A percentile compares a stretch with the other conserved stretches of the same genome.
phyloP scores from a whole-genome alignment of 257 asterid genomes.

The Nicotiana knightiana region DNA sequence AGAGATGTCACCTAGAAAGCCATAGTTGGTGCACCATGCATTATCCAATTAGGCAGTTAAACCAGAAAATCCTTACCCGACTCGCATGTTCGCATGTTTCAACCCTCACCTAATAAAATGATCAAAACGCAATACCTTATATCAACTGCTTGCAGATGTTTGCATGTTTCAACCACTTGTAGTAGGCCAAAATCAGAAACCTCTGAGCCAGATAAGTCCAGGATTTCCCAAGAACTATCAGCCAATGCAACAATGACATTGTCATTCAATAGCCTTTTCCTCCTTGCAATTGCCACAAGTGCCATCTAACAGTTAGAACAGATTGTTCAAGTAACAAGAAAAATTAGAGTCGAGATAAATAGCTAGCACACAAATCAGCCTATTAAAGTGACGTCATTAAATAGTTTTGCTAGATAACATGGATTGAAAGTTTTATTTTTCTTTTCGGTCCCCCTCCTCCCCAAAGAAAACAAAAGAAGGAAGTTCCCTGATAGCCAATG shows the following conservation, averaged over 20 bases:
- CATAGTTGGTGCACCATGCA: not conserved
- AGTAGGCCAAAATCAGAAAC: constrained; percentile 72
- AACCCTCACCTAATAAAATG: not conserved
- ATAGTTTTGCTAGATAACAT: not conserved
- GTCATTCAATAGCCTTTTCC: constrained; percentile 75
- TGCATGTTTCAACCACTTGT: constrained; percentile 46
- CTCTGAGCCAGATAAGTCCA: constrained; percentile 76
- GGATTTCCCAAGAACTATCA: constrained; percentile 72
- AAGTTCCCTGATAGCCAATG: not conserved
- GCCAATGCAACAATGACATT: constrained; percentile 56
- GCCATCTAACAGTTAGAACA: constrained; percentile 41
- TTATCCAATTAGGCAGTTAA: not conserved
- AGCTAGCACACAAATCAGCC: not conserved
- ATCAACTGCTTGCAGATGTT: constrained; percentile 59
- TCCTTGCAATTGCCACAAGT: constrained; percentile 77
- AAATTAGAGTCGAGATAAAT: not conserved
- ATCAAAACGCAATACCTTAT: constrained; percentile 47
- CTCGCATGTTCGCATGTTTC: not conserved
- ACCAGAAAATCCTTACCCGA: not conserved
- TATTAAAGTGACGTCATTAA: not conserved
- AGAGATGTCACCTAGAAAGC: not conserved
- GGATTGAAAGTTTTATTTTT: not conserved
- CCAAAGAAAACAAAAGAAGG: not conserved
- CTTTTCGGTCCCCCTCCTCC: not conserved
- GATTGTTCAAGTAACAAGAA: not conserved